Conservation (phyloP, 768 basidiomycete genomes). For the Imleria badia region DNA sequence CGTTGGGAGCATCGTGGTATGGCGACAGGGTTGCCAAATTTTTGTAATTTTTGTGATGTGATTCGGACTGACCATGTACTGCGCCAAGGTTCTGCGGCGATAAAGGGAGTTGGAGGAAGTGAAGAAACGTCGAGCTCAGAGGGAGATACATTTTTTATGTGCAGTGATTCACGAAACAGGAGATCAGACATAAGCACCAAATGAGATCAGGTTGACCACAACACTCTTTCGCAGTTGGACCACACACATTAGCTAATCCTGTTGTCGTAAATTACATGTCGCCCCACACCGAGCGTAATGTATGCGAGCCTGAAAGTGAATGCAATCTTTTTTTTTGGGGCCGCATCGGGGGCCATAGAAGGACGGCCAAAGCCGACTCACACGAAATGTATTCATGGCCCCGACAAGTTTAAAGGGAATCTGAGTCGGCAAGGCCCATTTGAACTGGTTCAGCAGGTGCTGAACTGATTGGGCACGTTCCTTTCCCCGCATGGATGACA, state of each 20-base stretch:
- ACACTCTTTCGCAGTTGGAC: too few relatives aligned
- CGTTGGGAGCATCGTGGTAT: constrained; percentile 33
- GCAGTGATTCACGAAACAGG: too few relatives aligned
- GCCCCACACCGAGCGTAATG: background rate
- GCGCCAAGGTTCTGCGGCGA: background rate
- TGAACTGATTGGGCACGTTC: too few relatives aligned
- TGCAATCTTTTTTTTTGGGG: background rate
- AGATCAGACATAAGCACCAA: too few relatives aligned
- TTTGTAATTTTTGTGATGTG: background rate
- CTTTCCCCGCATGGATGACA: background rate
- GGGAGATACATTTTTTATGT: constrained; percentile 17
- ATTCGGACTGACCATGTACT: background rate
- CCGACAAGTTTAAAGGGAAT: too few relatives aligned
- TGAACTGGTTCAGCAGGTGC: background rate
- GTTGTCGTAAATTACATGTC: too few relatives aligned
- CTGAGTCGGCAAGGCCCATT: background rate
- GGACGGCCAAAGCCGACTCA: background rate
- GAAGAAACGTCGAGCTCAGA: constrained; percentile 1
- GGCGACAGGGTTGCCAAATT: constrained; percentile 38
- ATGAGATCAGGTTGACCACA: too few relatives aligned
- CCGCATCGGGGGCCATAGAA: too few relatives aligned
- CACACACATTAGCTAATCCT: too few relatives aligned
- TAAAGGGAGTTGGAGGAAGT: constrained; percentile 8
- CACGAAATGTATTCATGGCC: background rate
- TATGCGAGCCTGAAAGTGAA: background rate